A percentile compares a stretch with the other conserved stretches of the same genome.
Evolutionary conservation across 1,284 basidiomycete species (phyloP).

Genomic region (Tylopilus orsonianus): DNA sequence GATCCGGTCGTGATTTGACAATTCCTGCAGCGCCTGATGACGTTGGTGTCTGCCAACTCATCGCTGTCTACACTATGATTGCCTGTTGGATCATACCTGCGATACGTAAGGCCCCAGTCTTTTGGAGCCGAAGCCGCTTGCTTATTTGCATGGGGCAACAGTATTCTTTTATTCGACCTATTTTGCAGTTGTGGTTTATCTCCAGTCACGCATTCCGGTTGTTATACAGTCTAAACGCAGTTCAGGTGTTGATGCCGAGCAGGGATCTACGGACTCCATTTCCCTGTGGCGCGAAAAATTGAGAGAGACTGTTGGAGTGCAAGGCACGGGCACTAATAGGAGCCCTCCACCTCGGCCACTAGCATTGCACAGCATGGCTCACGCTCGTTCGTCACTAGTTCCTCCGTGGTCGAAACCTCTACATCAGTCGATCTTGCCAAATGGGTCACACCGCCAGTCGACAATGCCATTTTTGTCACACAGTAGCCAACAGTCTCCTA

Average conservation of each 20-base stretch:
- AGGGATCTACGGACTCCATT: slow-evolving; percentile 8
- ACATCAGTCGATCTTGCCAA: not conserved
- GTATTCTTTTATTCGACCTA: slow-evolving; percentile 41
- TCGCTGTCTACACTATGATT: slow-evolving; percentile 50
- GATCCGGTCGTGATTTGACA: not conserved
- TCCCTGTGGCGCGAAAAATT: slow-evolving; percentile 9
- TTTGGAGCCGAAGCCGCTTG: not conserved
- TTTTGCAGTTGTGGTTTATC: slow-evolving; percentile 37
- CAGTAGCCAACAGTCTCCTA: not conserved
- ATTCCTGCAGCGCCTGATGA: slow-evolving; percentile 39
- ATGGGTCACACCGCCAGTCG: slow-evolving; percentile 14
- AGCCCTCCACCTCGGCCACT: slow-evolving; percentile 3
- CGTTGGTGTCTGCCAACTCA: slow-evolving; percentile 45
- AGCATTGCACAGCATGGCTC: slow-evolving; percentile 10
- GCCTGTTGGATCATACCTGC: slow-evolving; percentile 56
- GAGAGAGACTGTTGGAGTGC: slow-evolving; percentile 2
- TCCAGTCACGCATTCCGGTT: slow-evolving; percentile 29
- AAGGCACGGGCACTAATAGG: not conserved
- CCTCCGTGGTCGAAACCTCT: not conserved
- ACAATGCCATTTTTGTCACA: slow-evolving; percentile 7
- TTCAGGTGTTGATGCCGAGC: slow-evolving; percentile 21
- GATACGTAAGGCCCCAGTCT: slow-evolving; percentile 41
- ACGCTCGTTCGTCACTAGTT: slow-evolving; percentile 8
- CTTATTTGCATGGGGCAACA: slow-evolving; percentile 20
- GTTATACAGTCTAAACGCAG: slow-evolving; percentile 13